Conservation (phyloP, 768 basidiomycete genomes). For the Russula virescens region DNA sequence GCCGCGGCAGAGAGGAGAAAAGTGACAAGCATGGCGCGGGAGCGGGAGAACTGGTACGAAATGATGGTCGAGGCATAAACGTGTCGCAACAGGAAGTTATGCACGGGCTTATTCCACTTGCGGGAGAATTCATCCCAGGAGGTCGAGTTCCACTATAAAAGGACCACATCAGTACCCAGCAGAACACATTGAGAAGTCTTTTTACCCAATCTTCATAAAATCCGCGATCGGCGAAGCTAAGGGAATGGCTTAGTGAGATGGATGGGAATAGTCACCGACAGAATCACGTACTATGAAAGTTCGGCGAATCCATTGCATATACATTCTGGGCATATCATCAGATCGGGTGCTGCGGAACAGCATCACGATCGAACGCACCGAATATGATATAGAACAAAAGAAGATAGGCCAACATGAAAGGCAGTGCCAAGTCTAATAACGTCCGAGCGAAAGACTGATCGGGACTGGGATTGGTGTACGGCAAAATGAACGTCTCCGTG, state of each 20-base stretch:
- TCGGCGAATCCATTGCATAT: conserved; percentile 97
- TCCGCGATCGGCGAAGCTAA: conserved; percentile 90
- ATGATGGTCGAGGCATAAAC: conserved; percentile 89
- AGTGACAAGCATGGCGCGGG: conserved; percentile 85
- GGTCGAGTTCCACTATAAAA: conserved; percentile 86
- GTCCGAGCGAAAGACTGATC: conserved; percentile 70
- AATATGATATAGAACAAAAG: conserved; percentile 84
- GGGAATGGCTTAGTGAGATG: not conserved
- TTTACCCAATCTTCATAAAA: conserved; percentile 96
- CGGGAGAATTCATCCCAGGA: conserved; percentile 97
- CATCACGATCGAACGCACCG: conserved; percentile 38
- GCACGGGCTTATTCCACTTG: conserved; percentile 98
- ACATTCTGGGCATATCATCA: conserved; percentile 54
- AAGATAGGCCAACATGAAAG: conserved; percentile 91
- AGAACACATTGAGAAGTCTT: not conserved
- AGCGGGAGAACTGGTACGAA: conserved; percentile 66
- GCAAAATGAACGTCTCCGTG: conserved; percentile 91
- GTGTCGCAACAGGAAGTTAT: conserved; percentile 88
- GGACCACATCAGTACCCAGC: not conserved
- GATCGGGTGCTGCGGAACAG: not conserved
- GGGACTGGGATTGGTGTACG: conserved; percentile 58
- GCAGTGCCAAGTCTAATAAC: conserved; percentile 80
- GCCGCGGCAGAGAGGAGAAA: conserved; percentile 86
- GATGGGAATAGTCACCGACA: not conserved
- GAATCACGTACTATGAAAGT: conserved; percentile 62